These are phyloP conservation scores for Boechera retrofracta DNA, from an alignment of 345 rosid genomes.

Conservation along the genomic window DNA sequence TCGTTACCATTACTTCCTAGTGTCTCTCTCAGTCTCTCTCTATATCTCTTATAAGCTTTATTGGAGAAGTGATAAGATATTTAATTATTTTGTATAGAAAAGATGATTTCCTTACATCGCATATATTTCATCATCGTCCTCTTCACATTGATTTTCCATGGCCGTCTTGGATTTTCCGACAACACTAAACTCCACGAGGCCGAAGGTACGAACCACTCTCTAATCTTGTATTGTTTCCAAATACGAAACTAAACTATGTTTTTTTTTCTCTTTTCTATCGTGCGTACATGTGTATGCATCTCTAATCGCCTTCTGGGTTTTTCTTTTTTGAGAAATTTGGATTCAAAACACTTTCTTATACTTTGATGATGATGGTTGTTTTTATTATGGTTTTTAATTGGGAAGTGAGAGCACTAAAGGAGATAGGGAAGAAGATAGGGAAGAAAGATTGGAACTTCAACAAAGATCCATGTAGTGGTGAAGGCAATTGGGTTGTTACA, in stretches of 20 bases:
- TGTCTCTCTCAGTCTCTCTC: conserved; percentile 37
- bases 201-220: conserved; percentile 39
- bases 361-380: not conserved
- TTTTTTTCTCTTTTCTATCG: not conserved
- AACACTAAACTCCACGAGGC: conserved; percentile 37
- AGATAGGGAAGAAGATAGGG: conserved; percentile 67
- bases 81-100: conserved; percentile 6
- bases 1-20: conserved; percentile 27
- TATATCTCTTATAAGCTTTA: conserved; percentile 33
- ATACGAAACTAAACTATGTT: not conserved
- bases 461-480: conserved; percentile 78
- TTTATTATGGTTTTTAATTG: not conserved
- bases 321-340: not conserved
- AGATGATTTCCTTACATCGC: conserved; percentile 22
- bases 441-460: conserved; percentile 74
- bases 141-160: conserved; percentile 27
- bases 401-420: conserved; percentile 71
- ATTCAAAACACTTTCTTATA: conserved; percentile 11
- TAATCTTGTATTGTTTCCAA: not conserved
- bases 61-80: conserved; percentile 28
- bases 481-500: conserved; percentile 58
- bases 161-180: conserved; percentile 32
- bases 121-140: conserved; percentile 32
- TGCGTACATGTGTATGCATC: not conserved
- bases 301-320: not conserved